Conservation (phyloP, 2,329 filamentous ascomycete genomes). For the Davidsoniella neocaledoniae region DNA sequence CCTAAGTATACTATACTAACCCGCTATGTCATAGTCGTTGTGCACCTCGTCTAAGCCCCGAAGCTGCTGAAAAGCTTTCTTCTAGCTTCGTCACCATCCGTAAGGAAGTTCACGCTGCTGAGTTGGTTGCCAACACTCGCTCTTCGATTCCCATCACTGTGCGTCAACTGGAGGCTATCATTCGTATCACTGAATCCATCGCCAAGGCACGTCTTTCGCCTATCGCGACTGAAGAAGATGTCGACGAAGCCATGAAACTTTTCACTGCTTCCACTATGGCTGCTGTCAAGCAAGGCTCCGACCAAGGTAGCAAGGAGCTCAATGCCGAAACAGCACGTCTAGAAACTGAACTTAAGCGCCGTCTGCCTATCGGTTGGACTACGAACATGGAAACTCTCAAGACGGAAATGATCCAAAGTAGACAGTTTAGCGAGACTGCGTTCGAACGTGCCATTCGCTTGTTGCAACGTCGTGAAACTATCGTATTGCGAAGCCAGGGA, state of each 20-base stretch:
- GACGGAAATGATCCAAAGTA: slow-evolving; percentile 80
- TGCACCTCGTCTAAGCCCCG: slow-evolving; percentile 73
- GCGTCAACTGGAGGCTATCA: slow-evolving; percentile 89
- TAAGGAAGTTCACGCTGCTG: slow-evolving; percentile 79
- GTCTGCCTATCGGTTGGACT: slow-evolving; percentile 88
- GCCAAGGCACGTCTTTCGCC: slow-evolving; percentile 80
- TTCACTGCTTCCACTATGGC: slow-evolving; percentile 98
- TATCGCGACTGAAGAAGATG: slow-evolving; percentile 75
- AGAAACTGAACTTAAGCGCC: slow-evolving; percentile 72
- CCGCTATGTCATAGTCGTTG: slow-evolving; percentile 45
- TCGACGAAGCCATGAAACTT: slow-evolving; percentile 91
- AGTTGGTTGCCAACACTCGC: slow-evolving; percentile 75
- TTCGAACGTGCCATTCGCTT: slow-evolving; percentile 74
- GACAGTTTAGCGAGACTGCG: slow-evolving; percentile 75
- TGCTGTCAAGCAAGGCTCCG: slow-evolving; percentile 78
- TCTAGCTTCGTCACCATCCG: slow-evolving; percentile 96
- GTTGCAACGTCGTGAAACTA: slow-evolving; percentile 71
- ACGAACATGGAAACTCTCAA: slow-evolving; percentile 75
- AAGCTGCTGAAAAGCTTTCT: slow-evolving; percentile 88
- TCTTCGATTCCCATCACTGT: slow-evolving; percentile 96
- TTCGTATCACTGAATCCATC: slow-evolving; percentile 90
- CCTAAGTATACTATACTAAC: slow-evolving; percentile 17
- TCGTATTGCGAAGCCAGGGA: slow-evolving; percentile 64
- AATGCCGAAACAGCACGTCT: slow-evolving; percentile 79
- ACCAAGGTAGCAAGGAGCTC: slow-evolving; percentile 68